Conservation (phyloP, 129 eudicot genomes). For the Apium graveolens region DNA sequence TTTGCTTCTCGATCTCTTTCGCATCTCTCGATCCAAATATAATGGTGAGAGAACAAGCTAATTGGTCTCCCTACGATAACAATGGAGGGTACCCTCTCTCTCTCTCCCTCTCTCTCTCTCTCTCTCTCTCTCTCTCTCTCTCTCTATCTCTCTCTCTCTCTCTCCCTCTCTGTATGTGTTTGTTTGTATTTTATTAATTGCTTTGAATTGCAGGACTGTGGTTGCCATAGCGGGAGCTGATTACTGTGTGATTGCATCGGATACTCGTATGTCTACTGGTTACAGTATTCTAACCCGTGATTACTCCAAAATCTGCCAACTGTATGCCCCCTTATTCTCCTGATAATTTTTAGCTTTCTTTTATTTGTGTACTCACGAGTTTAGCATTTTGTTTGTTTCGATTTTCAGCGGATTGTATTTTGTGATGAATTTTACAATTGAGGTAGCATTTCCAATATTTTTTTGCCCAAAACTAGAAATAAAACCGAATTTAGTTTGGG, state of each 20-base stretch:
- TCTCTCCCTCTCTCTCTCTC: not conserved
- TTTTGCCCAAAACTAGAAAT: too few species aligned
- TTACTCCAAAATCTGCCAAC: slow-evolving; percentile 83
- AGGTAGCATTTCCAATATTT: not conserved
- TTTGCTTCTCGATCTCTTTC: not conserved
- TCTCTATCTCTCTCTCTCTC: not conserved
- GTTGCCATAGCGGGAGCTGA: slow-evolving; percentile 96
- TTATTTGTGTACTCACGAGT: not conserved
- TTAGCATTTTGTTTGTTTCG: not conserved
- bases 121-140: not conserved
- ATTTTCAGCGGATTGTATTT: not conserved
- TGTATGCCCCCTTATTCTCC: slow-evolving; percentile 32
- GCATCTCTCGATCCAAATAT: not conserved
- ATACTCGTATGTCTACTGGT: slow-evolving; percentile 96
- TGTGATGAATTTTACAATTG: not conserved
- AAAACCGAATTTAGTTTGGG: too few species aligned
- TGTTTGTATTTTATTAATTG: not conserved
- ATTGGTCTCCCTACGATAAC: slow-evolving; percentile 78
- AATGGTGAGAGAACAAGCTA: slow-evolving; percentile 59
- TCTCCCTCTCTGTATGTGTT: not conserved
- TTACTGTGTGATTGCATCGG: slow-evolving; percentile 94
- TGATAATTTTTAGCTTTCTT: not conserved
- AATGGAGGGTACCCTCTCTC: slow-evolving; percentile 52
- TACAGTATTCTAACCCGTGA: slow-evolving; percentile 96
- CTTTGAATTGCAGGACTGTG: slow-evolving; percentile 49